phyloP scores from a whole-genome alignment of 306 rosid genomes.

The Sicyos baderoa region DNA sequence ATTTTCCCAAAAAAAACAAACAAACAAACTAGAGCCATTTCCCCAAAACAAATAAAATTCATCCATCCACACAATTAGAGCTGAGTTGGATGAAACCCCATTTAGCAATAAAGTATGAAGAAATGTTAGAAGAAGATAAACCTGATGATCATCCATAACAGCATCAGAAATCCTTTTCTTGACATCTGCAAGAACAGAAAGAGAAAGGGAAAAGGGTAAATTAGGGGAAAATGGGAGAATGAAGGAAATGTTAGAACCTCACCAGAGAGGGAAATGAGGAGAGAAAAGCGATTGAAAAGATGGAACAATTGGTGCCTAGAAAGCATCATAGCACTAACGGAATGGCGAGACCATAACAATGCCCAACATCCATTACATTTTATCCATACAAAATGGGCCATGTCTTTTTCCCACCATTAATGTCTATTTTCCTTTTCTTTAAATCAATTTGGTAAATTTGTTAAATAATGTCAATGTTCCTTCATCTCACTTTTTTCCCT shows the following conservation, averaged over 20 bases:
- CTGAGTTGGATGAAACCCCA: not conserved
- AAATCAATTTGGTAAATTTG: too few relatives aligned
- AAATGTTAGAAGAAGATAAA: conserved; percentile 18
- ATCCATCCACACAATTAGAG: not conserved
- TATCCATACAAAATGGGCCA: too few relatives aligned
- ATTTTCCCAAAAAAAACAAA: not conserved
- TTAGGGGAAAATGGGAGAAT: not conserved
- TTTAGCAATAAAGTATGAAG: not conserved
- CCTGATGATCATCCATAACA: conserved; percentile 57
- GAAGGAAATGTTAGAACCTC: not conserved
- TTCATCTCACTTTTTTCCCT: too few relatives aligned
- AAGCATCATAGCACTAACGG: too few relatives aligned
- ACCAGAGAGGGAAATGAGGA: conserved; percentile 67
- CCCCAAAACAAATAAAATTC: not conserved
- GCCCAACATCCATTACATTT: too few relatives aligned
- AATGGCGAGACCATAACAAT: too few relatives aligned
- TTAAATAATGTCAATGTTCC: too few relatives aligned
- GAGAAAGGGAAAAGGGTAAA: not conserved
- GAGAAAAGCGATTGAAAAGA: conserved; percentile 57
- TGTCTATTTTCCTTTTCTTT: too few relatives aligned
- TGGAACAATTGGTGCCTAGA: conserved; percentile 53
- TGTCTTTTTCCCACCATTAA: too few relatives aligned
- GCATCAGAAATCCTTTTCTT: conserved; percentile 71
- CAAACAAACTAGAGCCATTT: not conserved
- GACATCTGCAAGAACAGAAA: conserved; percentile 33